Percentiles rank a stretch among this genome's conserved stretches.
Conservation (phyloP, 306 rosid species). For the Prosopis cineraria region DNA sequence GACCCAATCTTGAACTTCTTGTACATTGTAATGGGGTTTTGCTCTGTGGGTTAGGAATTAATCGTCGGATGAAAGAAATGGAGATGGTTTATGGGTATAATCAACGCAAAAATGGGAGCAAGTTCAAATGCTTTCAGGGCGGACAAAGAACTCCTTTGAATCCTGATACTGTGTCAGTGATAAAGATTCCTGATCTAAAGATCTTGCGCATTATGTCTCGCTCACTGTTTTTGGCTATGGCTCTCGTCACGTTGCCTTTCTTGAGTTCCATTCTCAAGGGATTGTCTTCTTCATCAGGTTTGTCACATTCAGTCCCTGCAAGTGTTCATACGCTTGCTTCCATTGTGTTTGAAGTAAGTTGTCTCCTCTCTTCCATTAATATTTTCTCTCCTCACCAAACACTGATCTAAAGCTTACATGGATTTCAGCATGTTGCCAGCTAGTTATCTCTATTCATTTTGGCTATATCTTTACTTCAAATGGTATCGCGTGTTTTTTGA, state of each 20-base stretch:
- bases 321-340: too few species aligned
- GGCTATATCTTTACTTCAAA: too few species aligned
- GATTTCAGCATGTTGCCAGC: too few species aligned
- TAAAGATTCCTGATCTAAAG: constrained; percentile 48
- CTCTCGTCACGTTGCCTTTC: constrained; percentile 52
- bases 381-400: too few species aligned
- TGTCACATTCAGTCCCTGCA: constrained; percentile 1
- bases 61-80: too few species aligned
- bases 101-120: too few species aligned
- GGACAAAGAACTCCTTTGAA: constrained; percentile 36
- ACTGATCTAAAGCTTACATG: too few species aligned
- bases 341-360: too few species aligned
- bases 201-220: constrained; percentile 54
- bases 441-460: too few species aligned
- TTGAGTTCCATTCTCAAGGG: constrained; percentile 37
- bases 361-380: too few species aligned
- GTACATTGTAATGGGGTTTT: background rate
- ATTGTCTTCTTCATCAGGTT: constrained; percentile 13
- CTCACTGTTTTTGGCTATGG: constrained; percentile 56
- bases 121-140: constrained; percentile 33
- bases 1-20: background rate
- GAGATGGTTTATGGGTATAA: too few species aligned
- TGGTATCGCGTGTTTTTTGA: too few species aligned
- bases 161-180: constrained; percentile 42
- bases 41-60: background rate